phyloP scores from a whole-genome alignment of 176 grass and related monocot species.

The Typha latifolia region DNA sequence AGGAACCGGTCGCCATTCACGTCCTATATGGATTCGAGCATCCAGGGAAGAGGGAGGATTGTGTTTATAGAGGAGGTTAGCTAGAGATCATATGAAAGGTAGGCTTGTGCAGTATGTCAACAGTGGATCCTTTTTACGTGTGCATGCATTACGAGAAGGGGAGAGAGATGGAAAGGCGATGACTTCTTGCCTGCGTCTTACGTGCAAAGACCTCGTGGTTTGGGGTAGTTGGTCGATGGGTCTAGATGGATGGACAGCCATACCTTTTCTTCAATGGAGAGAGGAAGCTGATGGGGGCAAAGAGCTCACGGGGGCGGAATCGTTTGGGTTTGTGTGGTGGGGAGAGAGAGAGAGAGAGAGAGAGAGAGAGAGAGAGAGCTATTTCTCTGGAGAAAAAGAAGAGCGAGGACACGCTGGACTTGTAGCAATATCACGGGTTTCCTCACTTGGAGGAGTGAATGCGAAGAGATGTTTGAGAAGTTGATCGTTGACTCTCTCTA shows the following conservation, averaged over 20 bases:
- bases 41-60: neutral
- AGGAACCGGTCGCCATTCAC: slow-evolving; percentile 36
- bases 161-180: neutral
- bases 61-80: neutral
- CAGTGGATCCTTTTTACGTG: neutral
- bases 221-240: slow-evolving; percentile 25
- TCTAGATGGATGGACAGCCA: slow-evolving; percentile 9
- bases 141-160: slow-evolving; percentile 33
- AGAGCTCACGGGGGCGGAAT: slow-evolving; percentile 39
- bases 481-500: neutral
- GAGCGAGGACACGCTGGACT: neutral
- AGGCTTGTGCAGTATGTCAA: neutral
- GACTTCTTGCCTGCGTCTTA: too few relatives aligned
- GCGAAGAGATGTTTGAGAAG: neutral
- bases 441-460: neutral
- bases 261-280: slow-evolving; percentile 17
- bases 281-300: neutral
- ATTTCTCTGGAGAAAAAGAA: neutral
- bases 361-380: neutral
- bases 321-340: slow-evolving; percentile 25
- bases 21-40: neutral
- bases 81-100: neutral
- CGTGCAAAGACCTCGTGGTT: neutral
- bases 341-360: neutral
- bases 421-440: neutral